Evolutionary conservation across 2,329 filamentous ascomycete genomes (phyloP).

Genomic region (Aspergillus sp.): DNA sequence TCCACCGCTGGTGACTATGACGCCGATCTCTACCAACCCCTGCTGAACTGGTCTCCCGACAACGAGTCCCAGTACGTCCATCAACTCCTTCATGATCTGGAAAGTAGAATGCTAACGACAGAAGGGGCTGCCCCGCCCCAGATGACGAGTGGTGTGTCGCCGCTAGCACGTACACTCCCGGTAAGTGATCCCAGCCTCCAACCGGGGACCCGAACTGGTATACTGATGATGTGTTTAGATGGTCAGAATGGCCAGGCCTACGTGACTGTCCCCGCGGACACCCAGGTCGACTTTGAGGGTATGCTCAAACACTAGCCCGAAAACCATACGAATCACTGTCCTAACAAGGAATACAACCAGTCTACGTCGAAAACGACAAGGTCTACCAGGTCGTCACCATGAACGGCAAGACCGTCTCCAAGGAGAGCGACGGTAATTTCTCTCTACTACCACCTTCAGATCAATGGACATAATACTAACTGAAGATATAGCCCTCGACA

Average conservation of each 20-base stretch:
- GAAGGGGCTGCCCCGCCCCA: slow-evolving; percentile 18
- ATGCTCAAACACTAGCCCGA: neutral
- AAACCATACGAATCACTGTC: no score
- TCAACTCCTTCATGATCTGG: no score
- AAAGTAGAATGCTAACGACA: neutral
- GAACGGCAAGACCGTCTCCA: slow-evolving; percentile 16
- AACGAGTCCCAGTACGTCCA: slow-evolving; percentile 20
- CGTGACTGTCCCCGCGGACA: slow-evolving; percentile 16
- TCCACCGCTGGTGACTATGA: slow-evolving; percentile 12
- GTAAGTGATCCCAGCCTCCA: slow-evolving; percentile 2
- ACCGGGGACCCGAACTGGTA: neutral
- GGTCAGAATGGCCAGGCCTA: slow-evolving; percentile 21
- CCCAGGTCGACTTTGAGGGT: slow-evolving; percentile 22
- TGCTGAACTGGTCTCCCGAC: slow-evolving; percentile 23
- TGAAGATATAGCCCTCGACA: slow-evolving; percentile 14
- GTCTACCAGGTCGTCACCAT: slow-evolving; percentile 22
- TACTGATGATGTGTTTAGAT: slow-evolving; percentile 3
- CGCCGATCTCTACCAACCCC: slow-evolving; percentile 20
- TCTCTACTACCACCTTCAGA: neutral
- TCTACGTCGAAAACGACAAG: slow-evolving; percentile 16
- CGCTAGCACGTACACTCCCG: slow-evolving; percentile 22
- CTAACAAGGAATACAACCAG: neutral
- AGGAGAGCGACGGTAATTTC: slow-evolving; percentile 20
- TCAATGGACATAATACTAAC: neutral
- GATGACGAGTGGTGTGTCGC: slow-evolving; percentile 22